phyloP scores from a whole-genome alignment of 2,329 filamentous ascomycete species.

The Sclerotinia nivalis region DNA sequence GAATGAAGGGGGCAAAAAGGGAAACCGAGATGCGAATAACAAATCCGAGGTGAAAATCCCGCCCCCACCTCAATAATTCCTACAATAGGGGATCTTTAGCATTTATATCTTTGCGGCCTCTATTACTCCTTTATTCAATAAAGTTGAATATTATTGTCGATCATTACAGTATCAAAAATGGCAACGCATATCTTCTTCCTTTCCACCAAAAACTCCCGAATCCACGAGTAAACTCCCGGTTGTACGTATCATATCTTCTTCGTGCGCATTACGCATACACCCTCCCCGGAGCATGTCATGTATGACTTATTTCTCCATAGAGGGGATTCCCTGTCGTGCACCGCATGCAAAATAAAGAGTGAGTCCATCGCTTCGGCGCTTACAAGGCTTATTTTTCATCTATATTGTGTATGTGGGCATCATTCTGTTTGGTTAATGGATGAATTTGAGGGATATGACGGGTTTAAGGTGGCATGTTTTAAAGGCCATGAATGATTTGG shows the following conservation, averaged over 20 bases:
- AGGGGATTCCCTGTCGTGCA: constrained; percentile 11
- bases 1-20: neutral
- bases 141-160: no score
- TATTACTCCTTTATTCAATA: no score
- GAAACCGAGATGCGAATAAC: no score
- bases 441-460: neutral
- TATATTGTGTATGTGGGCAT: constrained; percentile 27
- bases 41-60: no score
- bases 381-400: constrained; percentile 27
- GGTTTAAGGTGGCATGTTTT: neutral
- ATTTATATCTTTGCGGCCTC: no score
- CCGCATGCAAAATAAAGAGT: neutral
- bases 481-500: neutral
- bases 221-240: no score
- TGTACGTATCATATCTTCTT: neutral
- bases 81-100: no score
- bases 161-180: no score
- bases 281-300: no score
- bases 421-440: constrained; percentile 1
- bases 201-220: no score
- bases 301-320: neutral
- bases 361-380: constrained; percentile 29
- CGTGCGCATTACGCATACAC: neutral
- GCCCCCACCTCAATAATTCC: no score
- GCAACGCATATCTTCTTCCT: no score